Conservation (phyloP, 1,284 basidiomycete genomes). For the Papiliotrema laurentii region DNA sequence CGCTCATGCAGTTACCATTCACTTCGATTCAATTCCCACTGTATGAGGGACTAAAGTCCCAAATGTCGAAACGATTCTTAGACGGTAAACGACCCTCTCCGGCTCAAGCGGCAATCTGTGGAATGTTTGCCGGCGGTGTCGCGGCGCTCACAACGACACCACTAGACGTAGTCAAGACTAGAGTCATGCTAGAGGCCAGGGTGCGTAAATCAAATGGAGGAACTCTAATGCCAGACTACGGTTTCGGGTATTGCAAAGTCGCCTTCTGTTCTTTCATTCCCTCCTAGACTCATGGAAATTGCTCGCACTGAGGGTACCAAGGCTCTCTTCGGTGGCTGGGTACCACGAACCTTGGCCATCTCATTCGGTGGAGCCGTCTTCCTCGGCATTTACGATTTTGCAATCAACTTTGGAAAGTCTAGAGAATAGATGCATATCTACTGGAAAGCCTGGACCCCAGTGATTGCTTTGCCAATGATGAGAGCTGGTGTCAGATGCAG, state of each 20-base stretch:
- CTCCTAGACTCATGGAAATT: slow-evolving; percentile 60
- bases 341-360: slow-evolving; percentile 93
- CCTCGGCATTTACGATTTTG: slow-evolving; percentile 79
- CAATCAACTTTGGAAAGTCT: slow-evolving; percentile 27
- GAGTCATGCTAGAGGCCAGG: slow-evolving; percentile 88
- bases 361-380: slow-evolving; percentile 95
- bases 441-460: slow-evolving; percentile 75
- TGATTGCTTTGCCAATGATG: slow-evolving; percentile 86
- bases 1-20: slow-evolving; percentile 74
- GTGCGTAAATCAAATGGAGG: slow-evolving; percentile 50
- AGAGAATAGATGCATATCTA: slow-evolving; percentile 5
- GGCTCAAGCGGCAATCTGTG: slow-evolving; percentile 85
- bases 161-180: slow-evolving; percentile 92
- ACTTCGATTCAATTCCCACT: slow-evolving; percentile 96
- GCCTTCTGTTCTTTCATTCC: slow-evolving; percentile 53
- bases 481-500: slow-evolving; percentile 51
- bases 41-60: slow-evolving; percentile 81
- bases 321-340: slow-evolving; percentile 79
- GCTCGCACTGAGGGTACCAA: slow-evolving; percentile 65
- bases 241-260: slow-evolving; percentile 33
- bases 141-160: slow-evolving; percentile 91
- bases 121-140: slow-evolving; percentile 82
- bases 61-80: slow-evolving; percentile 51
- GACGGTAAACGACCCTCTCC: slow-evolving; percentile 58
- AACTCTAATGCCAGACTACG: slow-evolving; percentile 4